Base-by-base conservation (phyloP, 1,284 basidiomycete species). In the Ganoderma leucocontextum region DNA sequence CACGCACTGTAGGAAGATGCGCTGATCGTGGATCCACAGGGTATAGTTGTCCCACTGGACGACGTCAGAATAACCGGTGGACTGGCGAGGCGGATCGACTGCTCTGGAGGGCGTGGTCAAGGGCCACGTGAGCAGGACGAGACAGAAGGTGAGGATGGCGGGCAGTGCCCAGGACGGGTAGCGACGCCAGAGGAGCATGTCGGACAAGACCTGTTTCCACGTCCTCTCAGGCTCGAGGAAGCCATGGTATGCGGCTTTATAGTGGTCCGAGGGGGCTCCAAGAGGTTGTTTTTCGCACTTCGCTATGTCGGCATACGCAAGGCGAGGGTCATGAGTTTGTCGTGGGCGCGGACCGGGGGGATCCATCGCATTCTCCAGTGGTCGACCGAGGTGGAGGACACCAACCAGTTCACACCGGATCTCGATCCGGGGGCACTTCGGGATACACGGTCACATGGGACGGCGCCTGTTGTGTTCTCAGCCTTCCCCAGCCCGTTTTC, bases 1-100 rank as follows among this genome's bases (percentile, higher is more conserved):
- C 2, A 79, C 86, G 65, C 75, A 89, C 87, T 88, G 80, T 3
- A 88, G 73, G 66, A 88, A 88, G 15, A 79, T 68, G 1, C 78
- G 72, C 64, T 78, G 78, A 33, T 73, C 72, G 42, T 79, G 73
- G 8, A 79, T 59, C 59, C 75, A 78, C 2, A 79, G 65, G 13
- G 77, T 78, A 64, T 78, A 79, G 61, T 78, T 79, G 58, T 78
- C 77, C 78, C 78, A 79, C 53, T 78, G 77, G 4, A 79, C 78
- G 25, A 74, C 73, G 17, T 77, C 75, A 0, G 75, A 72, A 12
- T 78, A 69, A 53, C 75, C 75, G 42, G 77, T 76, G 2, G 76
- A 77, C 38, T 77, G 67, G 35, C 75, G 75, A 35, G 77, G 75
- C 8, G 77, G 76, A 9, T 78, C 76, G 67, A 38, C 12, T 29